Base-by-base conservation (phyloP, 2,329 filamentous ascomycete genomes). In the Monosporascus sp. region DNA sequence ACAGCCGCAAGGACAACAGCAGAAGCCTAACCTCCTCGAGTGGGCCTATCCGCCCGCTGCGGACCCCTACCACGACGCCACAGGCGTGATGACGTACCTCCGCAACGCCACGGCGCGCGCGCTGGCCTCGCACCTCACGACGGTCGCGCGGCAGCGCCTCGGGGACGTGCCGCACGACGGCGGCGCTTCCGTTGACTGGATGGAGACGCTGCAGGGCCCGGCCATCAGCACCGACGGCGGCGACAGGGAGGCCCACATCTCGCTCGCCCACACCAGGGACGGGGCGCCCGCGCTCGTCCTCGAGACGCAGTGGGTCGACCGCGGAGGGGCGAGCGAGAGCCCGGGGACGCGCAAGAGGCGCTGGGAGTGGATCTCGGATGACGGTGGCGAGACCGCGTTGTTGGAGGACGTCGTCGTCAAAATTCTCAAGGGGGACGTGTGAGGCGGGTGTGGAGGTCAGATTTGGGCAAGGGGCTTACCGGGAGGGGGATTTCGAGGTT, bases 231-330 rank as follows among this genome's bases (percentile, higher is more conserved):
- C 54, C 17, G 31, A 53, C 24, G 50, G 51, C n/a, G 60, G 59
- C 15, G 57, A 53, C 6, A 52, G 22, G 20, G 57, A 59, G 27
- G 59, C 54, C 2, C 53, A 31, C 6, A 20, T 67, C 24, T 47
- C 57, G 17, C 55, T 66, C 47, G 18, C 60, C 81, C 64, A 93
- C 90, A 54, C 91, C 17, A 20, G 20, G 3, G 53, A 57, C 18
- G 44, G 72, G 45, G 67, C 69, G 42, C 65, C 80, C 3, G 65
- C 72, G 0, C 62, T 71, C 9, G 67, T 69, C 51, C 53, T 65
- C n/a, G 59, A 62, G 31, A 57, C 54, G 9, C 58, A 50, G 27
- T 57, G 55, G 55, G 51, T 37, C 11, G 42, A 42, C 25, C 56
- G 54, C 6, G 53, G 47, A 31, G 34, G 17, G 2, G 22, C 24